A percentile compares a stretch with the other conserved stretches of the same genome.
These are phyloP conservation scores for Gentiana dahurica DNA, from an alignment of 257 asterid genomes.

Conservation along the genomic window DNA sequence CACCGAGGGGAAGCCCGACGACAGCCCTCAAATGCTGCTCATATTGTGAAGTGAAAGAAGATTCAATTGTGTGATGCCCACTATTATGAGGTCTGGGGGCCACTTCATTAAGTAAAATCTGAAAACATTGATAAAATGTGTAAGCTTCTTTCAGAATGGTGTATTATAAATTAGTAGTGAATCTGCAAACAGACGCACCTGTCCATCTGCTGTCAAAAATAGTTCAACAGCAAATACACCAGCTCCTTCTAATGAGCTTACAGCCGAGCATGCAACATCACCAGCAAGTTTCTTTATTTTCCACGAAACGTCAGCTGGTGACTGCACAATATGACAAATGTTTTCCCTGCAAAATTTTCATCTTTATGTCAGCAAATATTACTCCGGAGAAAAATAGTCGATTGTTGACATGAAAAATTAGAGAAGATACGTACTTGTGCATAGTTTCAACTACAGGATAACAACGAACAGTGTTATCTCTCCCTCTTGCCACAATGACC, in stretches of 20 bases:
- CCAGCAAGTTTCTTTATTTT: slow-evolving; percentile 63
- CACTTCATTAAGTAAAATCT: slow-evolving; percentile 90
- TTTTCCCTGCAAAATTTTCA: slow-evolving; percentile 48
- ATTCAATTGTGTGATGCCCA: slow-evolving; percentile 91
- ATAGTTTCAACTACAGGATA: slow-evolving; percentile 92
- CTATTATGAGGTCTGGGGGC: slow-evolving; percentile 99
- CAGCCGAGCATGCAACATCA: slow-evolving; percentile 73
- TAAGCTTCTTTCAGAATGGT: not conserved
- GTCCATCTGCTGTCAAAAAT: slow-evolving; percentile 84
- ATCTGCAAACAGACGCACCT: slow-evolving; percentile 33
- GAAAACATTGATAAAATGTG: slow-evolving; percentile 1
- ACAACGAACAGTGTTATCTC: slow-evolving; percentile 49
- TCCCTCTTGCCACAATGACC: slow-evolving; percentile 91
- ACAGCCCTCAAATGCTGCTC: slow-evolving; percentile 98
- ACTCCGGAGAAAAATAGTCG: slow-evolving; percentile 3
- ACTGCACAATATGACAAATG: slow-evolving; percentile 90
- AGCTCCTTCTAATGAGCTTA: slow-evolving; percentile 92
- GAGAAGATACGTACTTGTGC: slow-evolving; percentile 48
- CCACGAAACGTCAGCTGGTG: slow-evolving; percentile 86
- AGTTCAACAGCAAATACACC: slow-evolving; percentile 90
- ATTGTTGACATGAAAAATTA: not conserved
- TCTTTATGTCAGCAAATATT: not conserved
- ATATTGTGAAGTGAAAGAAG: slow-evolving; percentile 82
- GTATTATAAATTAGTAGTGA: not conserved
- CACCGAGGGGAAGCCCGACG: slow-evolving; percentile 92